phyloP scores from a whole-genome alignment of 805 yeast species.

The Cyberlindnera meyerae region DNA sequence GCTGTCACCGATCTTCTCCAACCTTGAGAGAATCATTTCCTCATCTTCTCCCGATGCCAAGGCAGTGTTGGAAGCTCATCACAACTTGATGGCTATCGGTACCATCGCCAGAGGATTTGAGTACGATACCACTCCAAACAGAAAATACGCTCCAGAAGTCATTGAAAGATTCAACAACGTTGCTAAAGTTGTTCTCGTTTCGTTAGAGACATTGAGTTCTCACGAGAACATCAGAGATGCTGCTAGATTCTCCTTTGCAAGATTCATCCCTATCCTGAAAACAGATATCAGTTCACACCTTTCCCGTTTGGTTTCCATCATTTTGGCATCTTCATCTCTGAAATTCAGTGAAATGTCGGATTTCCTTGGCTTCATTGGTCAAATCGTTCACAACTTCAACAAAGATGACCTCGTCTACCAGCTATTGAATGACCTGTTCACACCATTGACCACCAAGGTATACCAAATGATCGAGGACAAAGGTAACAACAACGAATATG shows the following conservation, averaged over 20 bases:
- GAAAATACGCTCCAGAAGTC: conserved; percentile 31
- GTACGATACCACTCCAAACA: conserved; percentile 26
- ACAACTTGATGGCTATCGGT: conserved; percentile 81
- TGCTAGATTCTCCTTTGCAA: conserved; percentile 78
- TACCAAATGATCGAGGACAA: conserved; percentile 44
- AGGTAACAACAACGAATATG: conserved; percentile 35
- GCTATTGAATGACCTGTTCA: conserved; percentile 63
- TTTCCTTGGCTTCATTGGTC: conserved; percentile 82
- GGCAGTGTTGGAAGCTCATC: conserved; percentile 72
- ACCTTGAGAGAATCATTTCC: conserved; percentile 61
- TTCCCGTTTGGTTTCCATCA: conserved; percentile 65
- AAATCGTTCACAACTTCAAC: conserved; percentile 74
- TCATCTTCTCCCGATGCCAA: conserved; percentile 36
- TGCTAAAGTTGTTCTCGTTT: conserved; percentile 77
- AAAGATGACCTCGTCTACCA: conserved; percentile 64
- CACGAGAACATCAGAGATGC: conserved; percentile 76
- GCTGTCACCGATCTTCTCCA: conserved; percentile 69
- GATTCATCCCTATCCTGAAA: conserved; percentile 74
- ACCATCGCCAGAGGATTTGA: conserved; percentile 83
- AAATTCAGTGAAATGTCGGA: conserved; percentile 67
- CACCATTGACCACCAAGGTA: conserved; percentile 69
- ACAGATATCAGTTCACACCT: conserved; percentile 45
- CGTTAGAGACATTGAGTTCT: conserved; percentile 68
- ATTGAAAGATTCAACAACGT: conserved; percentile 56
- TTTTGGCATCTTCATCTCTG: conserved; percentile 54